These are phyloP conservation scores for Populus tomentosa DNA, from an alignment of 441 rosid species.

Conservation along the genomic window DNA sequence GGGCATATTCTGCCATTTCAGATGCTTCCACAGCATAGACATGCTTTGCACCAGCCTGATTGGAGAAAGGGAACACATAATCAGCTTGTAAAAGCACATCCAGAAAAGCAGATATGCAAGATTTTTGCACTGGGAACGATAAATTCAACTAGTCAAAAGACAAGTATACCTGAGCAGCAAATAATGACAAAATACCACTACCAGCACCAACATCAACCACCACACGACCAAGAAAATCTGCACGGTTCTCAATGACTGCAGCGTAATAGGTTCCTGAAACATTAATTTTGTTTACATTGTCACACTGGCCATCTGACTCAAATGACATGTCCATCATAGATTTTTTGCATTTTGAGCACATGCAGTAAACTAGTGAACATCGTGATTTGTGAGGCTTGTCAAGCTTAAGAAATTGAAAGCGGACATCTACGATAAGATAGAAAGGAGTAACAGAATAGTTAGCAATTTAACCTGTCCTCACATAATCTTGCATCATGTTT, in stretches of 20 bases:
- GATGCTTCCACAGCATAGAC: slow-evolving; percentile 98
- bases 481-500: slow-evolving; percentile 96
- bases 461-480: slow-evolving; percentile 73
- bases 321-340: background rate
- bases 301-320: slow-evolving; percentile 2
- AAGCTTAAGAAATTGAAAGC: background rate
- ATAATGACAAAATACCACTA: slow-evolving; percentile 90
- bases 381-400: background rate
- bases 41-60: slow-evolving; percentile 96
- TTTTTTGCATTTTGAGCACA: background rate
- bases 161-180: slow-evolving; percentile 82
- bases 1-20: slow-evolving; percentile 97
- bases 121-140: background rate
- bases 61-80: slow-evolving; percentile 6
- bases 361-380: background rate
- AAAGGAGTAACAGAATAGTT: slow-evolving; percentile 22
- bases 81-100: slow-evolving; percentile 8
- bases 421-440: slow-evolving; percentile 5
- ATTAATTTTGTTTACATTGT: slow-evolving; percentile 3
- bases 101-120: slow-evolving; percentile 6
- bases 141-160: background rate
- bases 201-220: slow-evolving; percentile 99
- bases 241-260: slow-evolving; percentile 89
- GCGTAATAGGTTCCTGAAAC: slow-evolving; percentile 88
- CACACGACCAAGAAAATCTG: slow-evolving; percentile 76